A percentile compares a stretch with the other conserved stretches of the same genome.
Evolutionary conservation across 805 yeast genomes (phyloP).

Genomic region (Candida silvatica): DNA sequence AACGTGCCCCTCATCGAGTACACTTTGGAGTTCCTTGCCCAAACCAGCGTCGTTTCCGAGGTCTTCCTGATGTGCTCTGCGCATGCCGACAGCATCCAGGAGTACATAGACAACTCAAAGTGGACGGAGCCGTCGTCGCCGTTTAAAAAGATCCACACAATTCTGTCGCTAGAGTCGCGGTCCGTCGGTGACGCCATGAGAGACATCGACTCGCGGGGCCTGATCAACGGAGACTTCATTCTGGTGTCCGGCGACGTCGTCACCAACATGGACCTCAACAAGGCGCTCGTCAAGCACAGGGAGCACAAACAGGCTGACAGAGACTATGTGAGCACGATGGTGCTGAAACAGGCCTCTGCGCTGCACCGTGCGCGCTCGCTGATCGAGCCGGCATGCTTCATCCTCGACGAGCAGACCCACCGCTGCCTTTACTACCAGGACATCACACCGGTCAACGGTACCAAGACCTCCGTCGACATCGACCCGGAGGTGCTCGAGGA

Average conservation of each 20-base stretch:
- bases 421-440: constrained; percentile 82
- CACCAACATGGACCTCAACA: constrained; percentile 77
- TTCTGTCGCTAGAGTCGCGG: constrained; percentile 77
- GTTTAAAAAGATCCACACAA: constrained; percentile 65
- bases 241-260: constrained; percentile 92
- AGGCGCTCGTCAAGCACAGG: constrained; percentile 66
- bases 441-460: constrained; percentile 47
- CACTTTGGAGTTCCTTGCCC: constrained; percentile 88
- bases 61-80: constrained; percentile 85
- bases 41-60: constrained; percentile 73
- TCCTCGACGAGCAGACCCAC: constrained; percentile 63
- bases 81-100: constrained; percentile 83
- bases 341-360: constrained; percentile 76
- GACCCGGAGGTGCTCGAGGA: constrained; percentile 80
- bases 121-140: constrained; percentile 71
- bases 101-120: constrained; percentile 65
- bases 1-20: constrained; percentile 92
- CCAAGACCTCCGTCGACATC: constrained; percentile 44
- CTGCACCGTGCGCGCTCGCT: constrained; percentile 77
- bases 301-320: constrained; percentile 66
- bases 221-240: constrained; percentile 83
- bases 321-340: constrained; percentile 93
- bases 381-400: constrained; percentile 76
- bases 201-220: constrained; percentile 84
- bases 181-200: constrained; percentile 98